Conservation (phyloP, 73 alveolate species). For the Paramecium tetraurelia region DNA sequence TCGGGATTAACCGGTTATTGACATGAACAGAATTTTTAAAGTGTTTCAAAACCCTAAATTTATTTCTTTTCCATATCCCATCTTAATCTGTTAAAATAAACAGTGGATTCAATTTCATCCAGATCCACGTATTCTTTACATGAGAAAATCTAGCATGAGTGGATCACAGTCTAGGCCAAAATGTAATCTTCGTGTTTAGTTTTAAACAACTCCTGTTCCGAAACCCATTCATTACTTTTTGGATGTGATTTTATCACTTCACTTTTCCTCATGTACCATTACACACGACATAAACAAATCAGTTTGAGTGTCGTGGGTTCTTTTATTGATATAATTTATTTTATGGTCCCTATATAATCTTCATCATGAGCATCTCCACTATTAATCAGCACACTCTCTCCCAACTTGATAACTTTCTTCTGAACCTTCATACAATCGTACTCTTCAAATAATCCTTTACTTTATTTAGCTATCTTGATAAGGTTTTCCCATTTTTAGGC, state of each 20-base stretch:
- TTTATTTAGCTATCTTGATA: not conserved
- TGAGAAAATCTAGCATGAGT: not conserved
- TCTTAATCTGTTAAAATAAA: not conserved
- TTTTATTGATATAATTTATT: not conserved
- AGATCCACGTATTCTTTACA: not conserved
- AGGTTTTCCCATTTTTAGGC: not conserved
- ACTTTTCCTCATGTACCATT: constrained; percentile 1
- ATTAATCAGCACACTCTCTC: not conserved
- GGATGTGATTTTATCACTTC: not conserved
- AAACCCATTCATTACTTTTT: not conserved
- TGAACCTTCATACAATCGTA: not conserved
- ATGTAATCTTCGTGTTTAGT: not conserved
- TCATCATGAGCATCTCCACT: not conserved
- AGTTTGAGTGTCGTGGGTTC: not conserved
- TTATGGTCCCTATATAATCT: constrained; percentile 1
- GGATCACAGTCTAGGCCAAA: not conserved
- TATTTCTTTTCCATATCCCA: not conserved
- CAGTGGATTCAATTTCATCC: not conserved
- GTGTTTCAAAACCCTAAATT: not conserved
- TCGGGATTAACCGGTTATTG: constrained; percentile 32
- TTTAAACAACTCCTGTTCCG: not conserved
- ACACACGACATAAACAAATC: not conserved
- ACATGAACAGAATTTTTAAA: not conserved
- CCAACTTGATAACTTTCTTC: not conserved
- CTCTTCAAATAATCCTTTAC: not conserved